Base-by-base conservation (phyloP, 164 flowering plant species). In the Stephania cephalantha region DNA sequence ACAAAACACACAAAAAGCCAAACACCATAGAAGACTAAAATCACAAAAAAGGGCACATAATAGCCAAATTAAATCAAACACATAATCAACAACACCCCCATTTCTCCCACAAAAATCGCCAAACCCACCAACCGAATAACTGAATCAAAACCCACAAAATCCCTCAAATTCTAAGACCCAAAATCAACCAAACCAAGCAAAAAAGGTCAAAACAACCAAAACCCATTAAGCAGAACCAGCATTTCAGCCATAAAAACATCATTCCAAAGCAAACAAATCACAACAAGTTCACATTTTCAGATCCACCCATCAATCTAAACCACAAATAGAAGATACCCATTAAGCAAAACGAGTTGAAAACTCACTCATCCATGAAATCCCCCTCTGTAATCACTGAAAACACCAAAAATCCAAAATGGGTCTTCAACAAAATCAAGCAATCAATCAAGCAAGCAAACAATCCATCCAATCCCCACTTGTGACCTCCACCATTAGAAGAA, bases 331-430 rank as follows among this genome's bases (percentile, higher is more conserved):
- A 70, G 15, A 64, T 6, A 22, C 68, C 71, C 69, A 67, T 13
- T 7, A 9, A 45, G n/a, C 15, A 61, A 66, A 53, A 46, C 42
- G 44, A 9, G 61, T 45, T 30, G 52, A 63, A 76, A 46, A 70
- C 73, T 65, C 76, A 83, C 85, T 76, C 67, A 46, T 81, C 84
- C 87, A 85, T 85, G 48, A 17, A 61, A 48, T 55, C 20, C 42
- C 42, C 42, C 42, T 72, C 65, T 71, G 72, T 72, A 75, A 75
- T 72, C 53, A 75, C 67, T 53, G 71, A 50, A 46, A 70, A 74
- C 18, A 58, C 66, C 46, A 30, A 64, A 9, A 66, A 74, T 17
- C 31, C 9, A 53, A 53, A 18, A 12, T 53, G 58, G 30, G 31
- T 44, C 69, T 44, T 61, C 17, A n/a, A 55, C 17, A 58, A 58